Evolutionary conservation across 192 early-diverging fungal genomes (phyloP), one percentile per base, ranked within the genome.

Genomic region (Radiomyces spectabilis): DNA sequence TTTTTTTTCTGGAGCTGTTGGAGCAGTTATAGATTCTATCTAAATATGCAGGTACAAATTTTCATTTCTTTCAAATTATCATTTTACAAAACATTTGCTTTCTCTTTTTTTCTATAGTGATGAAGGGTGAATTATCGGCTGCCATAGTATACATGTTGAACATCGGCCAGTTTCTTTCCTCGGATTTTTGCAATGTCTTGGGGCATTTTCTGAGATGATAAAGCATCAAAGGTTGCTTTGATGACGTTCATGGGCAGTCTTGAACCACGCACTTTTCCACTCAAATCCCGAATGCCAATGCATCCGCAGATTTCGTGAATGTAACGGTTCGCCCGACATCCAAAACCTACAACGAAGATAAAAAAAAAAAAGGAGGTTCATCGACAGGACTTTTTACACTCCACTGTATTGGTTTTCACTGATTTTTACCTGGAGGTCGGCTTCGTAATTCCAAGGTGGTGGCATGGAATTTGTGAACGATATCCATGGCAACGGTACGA

Each of bases 241-340:
- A 99, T 84, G 27, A 99, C 94, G 69, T 99, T 99, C 90, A 99
- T 91, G 3, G 92, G 92, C 67, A 93, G 97, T 34, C 80, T 77
- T n/a, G 92, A 95, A 3, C 95, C 94, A 55, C 77, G 68, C 27
- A 97, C 85, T 69, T 97, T 97, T 42, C 82, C 88, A 30, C 87
- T 77, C 55, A 97, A 52, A 74, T 99, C 97, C 49, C 86, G 83
- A 63, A 97, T 92, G 26, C 97, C 97, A 26, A 89, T 68, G 63
- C 92, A 95, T 49, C 91, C 78, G 65, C 87, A 94, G 48, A 99
- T 82, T 72, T 97, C 94, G 78, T 99, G 94, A 62, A 99, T 86
- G 52, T 89, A 77, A 50, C 87, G 89, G 72, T 93, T 92, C 37
- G 88, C 84, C n/a, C 94, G 85, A 55, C 89, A 80, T 45, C 97